A percentile compares a stretch with the other conserved stretches of the same genome.
These are phyloP conservation scores for Fusarium sacchari DNA, from an alignment of 2,329 filamentous ascomycete species.

Conservation along the genomic window DNA sequence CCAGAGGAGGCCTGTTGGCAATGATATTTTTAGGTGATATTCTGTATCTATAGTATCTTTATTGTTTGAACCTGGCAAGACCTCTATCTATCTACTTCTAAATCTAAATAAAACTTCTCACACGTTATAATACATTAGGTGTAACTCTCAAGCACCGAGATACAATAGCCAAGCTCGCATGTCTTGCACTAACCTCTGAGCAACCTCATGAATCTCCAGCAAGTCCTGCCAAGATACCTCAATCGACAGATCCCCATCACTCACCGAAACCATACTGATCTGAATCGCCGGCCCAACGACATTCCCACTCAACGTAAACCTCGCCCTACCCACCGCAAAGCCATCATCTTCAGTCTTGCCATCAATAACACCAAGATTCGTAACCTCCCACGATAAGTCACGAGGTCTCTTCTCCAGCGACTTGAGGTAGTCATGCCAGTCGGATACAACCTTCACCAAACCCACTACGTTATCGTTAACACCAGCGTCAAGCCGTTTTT, in stretches of 20 bases:
- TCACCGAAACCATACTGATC: neutral
- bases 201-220: neutral
- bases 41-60: neutral
- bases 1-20: rapidly evolving
- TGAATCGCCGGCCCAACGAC: slow-evolving; percentile 3
- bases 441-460: neutral
- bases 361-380: slow-evolving; percentile 5
- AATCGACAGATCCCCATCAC: neutral
- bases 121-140: rapidly evolving
- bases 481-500: neutral
- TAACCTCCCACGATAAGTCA: slow-evolving; percentile 2
- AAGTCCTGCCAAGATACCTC: slow-evolving; percentile 9
- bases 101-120: neutral
- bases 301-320: neutral
- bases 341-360: neutral
- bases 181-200: neutral
- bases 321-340: neutral
- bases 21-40: neutral
- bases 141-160: neutral
- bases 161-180: neutral
- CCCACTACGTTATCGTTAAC: neutral
- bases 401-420: neutral
- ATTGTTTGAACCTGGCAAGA: too few species aligned
- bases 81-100: neutral
- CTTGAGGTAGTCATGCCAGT: slow-evolving; percentile 6